Evolutionary conservation across 352 stramenopile genomes (phyloP), one percentile per base, ranked within the genome.

Genomic region (Phytophthora boehmeriae): DNA sequence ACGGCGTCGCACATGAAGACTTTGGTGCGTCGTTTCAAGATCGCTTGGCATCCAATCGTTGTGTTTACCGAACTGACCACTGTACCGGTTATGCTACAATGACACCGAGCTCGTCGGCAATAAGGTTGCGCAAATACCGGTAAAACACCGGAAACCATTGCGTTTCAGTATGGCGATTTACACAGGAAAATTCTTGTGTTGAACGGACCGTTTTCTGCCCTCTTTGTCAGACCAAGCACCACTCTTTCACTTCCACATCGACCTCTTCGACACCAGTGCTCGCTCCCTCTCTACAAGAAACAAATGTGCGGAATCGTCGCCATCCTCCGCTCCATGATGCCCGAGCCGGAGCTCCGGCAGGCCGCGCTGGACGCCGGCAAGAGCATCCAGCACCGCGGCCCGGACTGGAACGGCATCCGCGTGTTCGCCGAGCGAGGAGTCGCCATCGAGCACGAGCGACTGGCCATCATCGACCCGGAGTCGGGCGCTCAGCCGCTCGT

Each of bases 381-480:
- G 57, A 89, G 77, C 80, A 93, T 99, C 59, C 92, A 98, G 66
- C 97, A 99, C 75, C 93, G 97, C 47, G 97, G 97, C 9, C 97
- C 97, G 9, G 97, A 99, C 84, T 99, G 96, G 97, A 97, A 93
- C 71, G 92, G 90, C 67, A 89, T 97, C 68, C 86, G 71, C 68
- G 87, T 84, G 63, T 95, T 88, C 48, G 81, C 66, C 0, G 76
- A 86, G 25, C 83, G 89, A 54, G 83, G 84, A 54, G 89, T 93
- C 47, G 84, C 86, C 23, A 91, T 99, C 59, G 97, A 98, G 52
- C 97, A 99, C 78, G 97, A 99, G 73, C 94, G 97, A 46, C 80
- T 99, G 19, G 96, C 96, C 19, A 99, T 99, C 74, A 99, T 99
- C 71, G 97, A 99, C 86, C 97, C 97, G 5, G 97, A 99, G 69